Evolutionary conservation across 2,329 filamentous ascomycete species (phyloP).

Genomic region (Apiospora koreana): DNA sequence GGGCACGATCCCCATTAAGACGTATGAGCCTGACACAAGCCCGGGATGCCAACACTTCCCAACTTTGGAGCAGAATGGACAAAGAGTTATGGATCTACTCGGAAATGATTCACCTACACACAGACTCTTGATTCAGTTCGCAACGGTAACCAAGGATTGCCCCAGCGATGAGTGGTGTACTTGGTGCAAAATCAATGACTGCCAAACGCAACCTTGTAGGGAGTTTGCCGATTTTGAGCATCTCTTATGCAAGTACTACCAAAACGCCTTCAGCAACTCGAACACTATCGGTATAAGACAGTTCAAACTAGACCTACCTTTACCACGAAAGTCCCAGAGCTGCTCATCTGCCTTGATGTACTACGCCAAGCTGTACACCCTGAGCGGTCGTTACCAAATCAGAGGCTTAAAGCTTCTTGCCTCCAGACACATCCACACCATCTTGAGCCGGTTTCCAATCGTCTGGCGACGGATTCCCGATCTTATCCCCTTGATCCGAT

Average conservation of each 20-base stretch:
- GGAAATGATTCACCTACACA: rapidly evolving
- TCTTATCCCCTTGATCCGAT: neutral
- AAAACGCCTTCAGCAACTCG: too few relatives aligned
- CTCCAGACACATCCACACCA: neutral
- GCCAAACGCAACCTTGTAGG: neutral
- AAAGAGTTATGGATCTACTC: neutral
- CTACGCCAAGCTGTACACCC: neutral
- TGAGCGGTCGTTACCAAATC: neutral
- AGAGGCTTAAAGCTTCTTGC: neutral
- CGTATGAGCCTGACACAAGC: neutral
- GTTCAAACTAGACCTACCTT: neutral
- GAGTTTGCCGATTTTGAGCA: neutral
- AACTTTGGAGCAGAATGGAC: neutral
- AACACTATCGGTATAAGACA: neutral
- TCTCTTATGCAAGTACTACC: neutral
- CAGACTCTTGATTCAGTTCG: neutral
- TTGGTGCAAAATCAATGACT: neutral
- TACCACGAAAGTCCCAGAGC: neutral
- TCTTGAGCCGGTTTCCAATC: rapidly evolving
- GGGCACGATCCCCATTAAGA: neutral
- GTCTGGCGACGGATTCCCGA: neutral
- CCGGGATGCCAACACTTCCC: neutral
- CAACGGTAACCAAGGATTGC: too few relatives aligned
- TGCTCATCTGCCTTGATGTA: too few relatives aligned
- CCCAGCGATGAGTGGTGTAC: too few relatives aligned